Percentiles rank a stretch among this genome's conserved stretches.
Evolutionary conservation across 441 rosid species (phyloP).

Genomic region (Macaranga tanarius): DNA sequence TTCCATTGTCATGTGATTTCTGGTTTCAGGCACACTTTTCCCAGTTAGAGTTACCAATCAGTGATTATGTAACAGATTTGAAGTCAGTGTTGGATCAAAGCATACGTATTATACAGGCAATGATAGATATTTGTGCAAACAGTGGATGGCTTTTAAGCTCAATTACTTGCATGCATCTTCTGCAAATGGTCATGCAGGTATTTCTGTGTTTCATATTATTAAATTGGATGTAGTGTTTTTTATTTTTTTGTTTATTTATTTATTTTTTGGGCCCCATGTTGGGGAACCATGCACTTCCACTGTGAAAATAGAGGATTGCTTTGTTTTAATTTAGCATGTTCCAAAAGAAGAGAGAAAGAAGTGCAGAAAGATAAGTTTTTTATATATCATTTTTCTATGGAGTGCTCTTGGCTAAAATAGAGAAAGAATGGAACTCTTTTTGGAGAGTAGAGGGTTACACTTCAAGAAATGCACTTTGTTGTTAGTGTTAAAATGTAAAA

Average conservation of each 20-base stretch:
- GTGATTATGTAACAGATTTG: slow-evolving; percentile 92
- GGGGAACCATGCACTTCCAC: too few relatives aligned
- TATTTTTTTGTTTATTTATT: too few relatives aligned
- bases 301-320: not conserved
- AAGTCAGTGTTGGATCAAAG: slow-evolving; percentile 98
- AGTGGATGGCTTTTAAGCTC: slow-evolving; percentile 99
- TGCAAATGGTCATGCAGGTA: slow-evolving; percentile 99
- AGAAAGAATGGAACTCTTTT: not conserved
- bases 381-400: not conserved
- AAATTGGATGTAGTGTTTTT: not conserved
- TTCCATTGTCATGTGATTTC: slow-evolving; percentile 19
- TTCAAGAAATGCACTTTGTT: not conserved
- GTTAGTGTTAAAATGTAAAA: too few relatives aligned
- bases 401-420: not conserved
- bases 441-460: not conserved
- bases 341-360: not conserved
- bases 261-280: too few relatives aligned
- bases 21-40: slow-evolving; percentile 87
- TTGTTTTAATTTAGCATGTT: not conserved
- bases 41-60: slow-evolving; percentile 82
- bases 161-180: slow-evolving; percentile 90
- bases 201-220: slow-evolving; percentile 3
- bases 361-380: not conserved
- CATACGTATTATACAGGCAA: slow-evolving; percentile 96
- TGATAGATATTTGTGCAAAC: slow-evolving; percentile 97